Base-by-base conservation (phyloP, 768 basidiomycete genomes). In the Clavaria fumosa region DNA sequence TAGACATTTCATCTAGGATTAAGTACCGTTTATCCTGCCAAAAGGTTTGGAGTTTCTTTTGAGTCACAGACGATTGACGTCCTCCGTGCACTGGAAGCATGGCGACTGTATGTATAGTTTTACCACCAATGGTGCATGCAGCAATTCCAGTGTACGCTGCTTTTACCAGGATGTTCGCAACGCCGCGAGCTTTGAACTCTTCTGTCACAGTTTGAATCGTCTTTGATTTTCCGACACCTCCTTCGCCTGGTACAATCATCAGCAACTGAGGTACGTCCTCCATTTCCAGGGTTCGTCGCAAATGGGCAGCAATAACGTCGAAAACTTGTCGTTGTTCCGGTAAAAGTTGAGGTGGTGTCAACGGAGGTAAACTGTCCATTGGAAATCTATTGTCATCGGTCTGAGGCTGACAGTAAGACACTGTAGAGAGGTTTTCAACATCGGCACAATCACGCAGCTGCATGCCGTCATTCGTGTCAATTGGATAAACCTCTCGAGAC, bases 181-280 rank as follows among this genome's bases (percentile, higher is more conserved):
- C 21, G 15, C 21, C 27, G 3, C 17, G 4, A 4, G 27, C 10
- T 23, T 2, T 20, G 35, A 45, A 45, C 1, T 5, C 7, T 1
- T 31, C 21, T 1, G 43, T 42, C 12, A 45, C 31, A 3, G 40
- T 38, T 31, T 42, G 45, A 6, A 69, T 64, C 0, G 65, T 37
- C 3, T 47, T 51, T 0, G 64, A 62, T 40, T 70, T 71, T 0
- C 69, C 65, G 0, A 59, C 63, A 0, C 68, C 66, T 0, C 65
- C 66, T 35, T 61, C 54, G 0, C 67, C 67, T 0, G 50, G 44
- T 0, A 69, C 42, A 0, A 59, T 26, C 63, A 67, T 65, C 0
- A 53, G 42, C 2, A 69, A 45, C 33, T 57, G 62, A 7, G 34
- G 26, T 15, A 40, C 48, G 1, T 39, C 17, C 5, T 40, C 5